Conservation (phyloP, 1,284 basidiomycete species). For the Ceratobasidium sp. region DNA sequence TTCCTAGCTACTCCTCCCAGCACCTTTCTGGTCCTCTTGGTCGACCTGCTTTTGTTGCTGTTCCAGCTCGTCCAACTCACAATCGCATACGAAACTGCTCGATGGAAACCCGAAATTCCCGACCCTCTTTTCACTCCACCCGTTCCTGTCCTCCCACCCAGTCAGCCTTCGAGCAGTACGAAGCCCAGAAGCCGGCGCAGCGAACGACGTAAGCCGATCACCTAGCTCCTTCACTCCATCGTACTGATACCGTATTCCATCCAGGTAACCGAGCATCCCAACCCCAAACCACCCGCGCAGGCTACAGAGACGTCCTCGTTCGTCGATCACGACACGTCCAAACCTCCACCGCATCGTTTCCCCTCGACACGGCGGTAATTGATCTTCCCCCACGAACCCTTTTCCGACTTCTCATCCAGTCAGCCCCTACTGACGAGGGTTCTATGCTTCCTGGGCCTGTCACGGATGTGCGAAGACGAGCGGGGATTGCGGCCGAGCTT, state of each 20-base stretch:
- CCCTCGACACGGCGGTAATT: constrained; percentile 12
- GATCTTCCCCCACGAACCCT: constrained; percentile 18
- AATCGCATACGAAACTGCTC: constrained; percentile 33
- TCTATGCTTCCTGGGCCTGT: constrained; percentile 5
- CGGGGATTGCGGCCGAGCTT: background rate
- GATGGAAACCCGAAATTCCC: constrained; percentile 26
- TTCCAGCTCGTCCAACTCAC: constrained; percentile 32
- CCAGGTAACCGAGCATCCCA: constrained; percentile 3
- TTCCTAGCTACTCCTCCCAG: constrained; percentile 14
- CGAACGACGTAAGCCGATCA: constrained; percentile 15
- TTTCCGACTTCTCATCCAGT: background rate
- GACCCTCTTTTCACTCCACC: constrained; percentile 31
- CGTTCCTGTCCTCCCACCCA: background rate
- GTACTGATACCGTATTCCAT: background rate
- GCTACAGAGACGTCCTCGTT: constrained; percentile 20
- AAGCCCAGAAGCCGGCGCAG: background rate
- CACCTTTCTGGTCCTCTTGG: background rate
- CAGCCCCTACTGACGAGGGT: background rate
- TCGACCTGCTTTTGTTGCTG: constrained; percentile 18
- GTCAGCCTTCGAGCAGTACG: background rate
- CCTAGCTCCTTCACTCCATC: background rate
- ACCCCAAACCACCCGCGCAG: constrained; percentile 16
- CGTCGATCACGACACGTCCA: constrained; percentile 17
- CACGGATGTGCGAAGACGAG: background rate
- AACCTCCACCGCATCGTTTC: constrained; percentile 13